Evolutionary conservation across 208 protist genomes (phyloP).

Genomic region (Lotmaria passim): DNA sequence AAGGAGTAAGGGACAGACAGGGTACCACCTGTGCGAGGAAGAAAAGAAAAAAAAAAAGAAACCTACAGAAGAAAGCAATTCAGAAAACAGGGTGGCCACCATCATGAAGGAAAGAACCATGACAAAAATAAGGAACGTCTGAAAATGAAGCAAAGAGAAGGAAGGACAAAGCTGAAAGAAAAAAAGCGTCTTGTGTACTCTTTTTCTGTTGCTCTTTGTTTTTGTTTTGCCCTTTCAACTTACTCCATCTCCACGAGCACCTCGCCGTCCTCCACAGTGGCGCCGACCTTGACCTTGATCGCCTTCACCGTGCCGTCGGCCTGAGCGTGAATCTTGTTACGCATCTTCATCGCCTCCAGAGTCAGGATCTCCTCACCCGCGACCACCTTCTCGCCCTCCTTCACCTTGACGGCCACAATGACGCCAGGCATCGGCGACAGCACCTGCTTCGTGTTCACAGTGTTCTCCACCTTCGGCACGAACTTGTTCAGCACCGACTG

Average conservation of each 20-base stretch:
- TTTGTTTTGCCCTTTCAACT: too few relatives aligned
- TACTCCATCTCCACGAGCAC: conserved; percentile 52
- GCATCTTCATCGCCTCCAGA: conserved; percentile 98
- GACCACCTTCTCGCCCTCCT: conserved; percentile 80
- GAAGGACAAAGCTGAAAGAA: neutral
- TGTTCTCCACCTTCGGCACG: conserved; percentile 31
- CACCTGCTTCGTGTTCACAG: conserved; percentile 45
- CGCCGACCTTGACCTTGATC: conserved; percentile 39
- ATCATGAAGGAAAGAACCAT: neutral
- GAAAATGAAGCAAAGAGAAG: neutral
- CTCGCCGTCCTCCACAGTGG: conserved; percentile 35
- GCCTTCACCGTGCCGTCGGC: conserved; percentile 45
- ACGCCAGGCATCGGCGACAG: conserved; percentile 94
- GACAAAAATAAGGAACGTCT: neutral
- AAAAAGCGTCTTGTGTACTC: neutral
- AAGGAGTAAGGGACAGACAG: neutral
- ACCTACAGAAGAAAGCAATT: too few relatives aligned
- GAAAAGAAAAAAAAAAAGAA: neutral
- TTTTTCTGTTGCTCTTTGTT: too few relatives aligned
- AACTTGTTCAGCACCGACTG: conserved; percentile 39
- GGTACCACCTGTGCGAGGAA: neutral
- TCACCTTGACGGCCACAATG: conserved; percentile 86
- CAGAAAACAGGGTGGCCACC: neutral
- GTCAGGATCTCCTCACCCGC: conserved; percentile 88
- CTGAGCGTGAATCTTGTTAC: conserved; percentile 68